Conservation (phyloP, 208 protist genomes). For the Porcisia hertigi region DNA sequence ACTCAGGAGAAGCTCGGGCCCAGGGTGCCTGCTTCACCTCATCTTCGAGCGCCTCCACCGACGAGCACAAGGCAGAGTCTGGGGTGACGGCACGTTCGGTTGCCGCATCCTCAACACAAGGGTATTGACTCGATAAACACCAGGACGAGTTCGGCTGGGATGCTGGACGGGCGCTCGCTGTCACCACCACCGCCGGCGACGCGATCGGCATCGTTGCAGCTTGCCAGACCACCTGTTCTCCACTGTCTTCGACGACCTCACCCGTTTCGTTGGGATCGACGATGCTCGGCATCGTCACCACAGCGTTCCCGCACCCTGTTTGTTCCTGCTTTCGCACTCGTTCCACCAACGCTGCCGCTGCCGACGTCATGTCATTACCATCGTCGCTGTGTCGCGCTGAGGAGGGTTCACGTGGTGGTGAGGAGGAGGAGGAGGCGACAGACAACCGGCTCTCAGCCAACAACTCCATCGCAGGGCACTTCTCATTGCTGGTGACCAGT, state of each 20-base stretch:
- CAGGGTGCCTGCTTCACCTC: not conserved
- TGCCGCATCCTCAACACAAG: not conserved
- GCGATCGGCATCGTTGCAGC: not conserved
- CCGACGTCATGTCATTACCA: not conserved
- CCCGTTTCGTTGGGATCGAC: not conserved
- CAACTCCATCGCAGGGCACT: not conserved
- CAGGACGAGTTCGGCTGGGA: not conserved
- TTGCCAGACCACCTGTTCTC: not conserved
- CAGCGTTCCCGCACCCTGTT: too few relatives aligned
- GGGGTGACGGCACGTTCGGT: not conserved
- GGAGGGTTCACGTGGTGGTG: not conserved
- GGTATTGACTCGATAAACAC: not conserved
- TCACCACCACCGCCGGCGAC: not conserved
- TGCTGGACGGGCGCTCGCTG: not conserved
- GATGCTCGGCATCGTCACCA: not conserved
- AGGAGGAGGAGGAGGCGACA: not conserved
- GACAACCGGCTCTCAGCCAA: not conserved
- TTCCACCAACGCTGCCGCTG: not conserved
- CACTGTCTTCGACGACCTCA: not conserved
- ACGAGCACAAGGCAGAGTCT: not conserved
- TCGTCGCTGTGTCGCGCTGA: not conserved
- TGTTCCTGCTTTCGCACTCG: not conserved
- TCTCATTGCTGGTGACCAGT: not conserved
- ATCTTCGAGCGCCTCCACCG: not conserved
- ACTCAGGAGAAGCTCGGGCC: not conserved